A percentile compares a stretch with the other conserved stretches of the same genome.
phyloP scores from a whole-genome alignment of 164 flowering plant genomes.

The Vitis riparia region DNA sequence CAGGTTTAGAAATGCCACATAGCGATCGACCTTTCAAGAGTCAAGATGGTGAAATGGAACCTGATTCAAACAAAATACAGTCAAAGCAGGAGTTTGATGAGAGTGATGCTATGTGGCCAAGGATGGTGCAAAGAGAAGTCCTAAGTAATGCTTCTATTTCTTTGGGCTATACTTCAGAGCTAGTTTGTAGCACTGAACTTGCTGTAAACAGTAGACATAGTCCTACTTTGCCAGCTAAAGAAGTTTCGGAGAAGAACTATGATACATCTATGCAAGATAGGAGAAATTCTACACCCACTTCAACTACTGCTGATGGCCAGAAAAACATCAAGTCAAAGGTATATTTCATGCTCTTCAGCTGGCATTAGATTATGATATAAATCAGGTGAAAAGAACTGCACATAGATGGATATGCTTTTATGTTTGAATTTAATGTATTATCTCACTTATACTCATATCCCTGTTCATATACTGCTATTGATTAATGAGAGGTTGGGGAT shows the following conservation, averaged over 20 bases:
- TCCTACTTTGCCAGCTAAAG: constrained; percentile 11
- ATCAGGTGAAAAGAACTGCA: neutral
- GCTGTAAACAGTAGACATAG: constrained; percentile 10
- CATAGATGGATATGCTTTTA: neutral
- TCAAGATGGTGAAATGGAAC: constrained; percentile 21
- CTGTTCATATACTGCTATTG: neutral
- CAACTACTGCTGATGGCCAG: constrained; percentile 6
- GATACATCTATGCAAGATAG: constrained; percentile 9
- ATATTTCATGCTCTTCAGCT: constrained; percentile 1
- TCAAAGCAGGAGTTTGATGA: constrained; percentile 9
- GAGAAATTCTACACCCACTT: constrained; percentile 4
- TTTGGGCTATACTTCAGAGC: constrained; percentile 19
- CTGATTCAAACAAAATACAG: constrained; percentile 17
- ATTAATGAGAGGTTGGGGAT: constrained; percentile 1
- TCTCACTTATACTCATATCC: no score
- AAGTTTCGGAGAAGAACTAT: neutral
- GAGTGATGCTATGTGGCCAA: constrained; percentile 8
- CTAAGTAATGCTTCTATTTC: constrained; percentile 8
- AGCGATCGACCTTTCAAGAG: constrained; percentile 37
- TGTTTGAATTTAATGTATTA: neutral
- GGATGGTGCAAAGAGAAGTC: constrained; percentile 12
- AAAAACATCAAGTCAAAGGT: constrained; percentile 29
- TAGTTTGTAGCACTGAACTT: constrained; percentile 12
- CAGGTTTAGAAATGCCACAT: constrained; percentile 52
- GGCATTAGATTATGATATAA: neutral